These are phyloP conservation scores for Backusella parvicylindrica DNA, from an alignment of 192 early-diverging fungal species.

Conservation along the genomic window DNA sequence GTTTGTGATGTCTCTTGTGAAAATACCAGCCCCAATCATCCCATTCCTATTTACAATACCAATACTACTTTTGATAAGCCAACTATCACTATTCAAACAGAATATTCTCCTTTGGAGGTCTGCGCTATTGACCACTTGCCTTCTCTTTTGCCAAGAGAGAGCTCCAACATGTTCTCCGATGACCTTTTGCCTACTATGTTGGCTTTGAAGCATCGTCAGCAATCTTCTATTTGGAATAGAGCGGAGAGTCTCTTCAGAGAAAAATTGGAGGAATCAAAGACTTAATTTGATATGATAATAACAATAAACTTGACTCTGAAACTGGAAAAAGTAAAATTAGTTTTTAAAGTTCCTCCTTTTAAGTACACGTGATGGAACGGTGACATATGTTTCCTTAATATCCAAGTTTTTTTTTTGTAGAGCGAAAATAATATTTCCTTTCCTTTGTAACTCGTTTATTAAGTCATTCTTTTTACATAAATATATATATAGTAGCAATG, in stretches of 20 bases:
- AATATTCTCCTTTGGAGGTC: conserved; percentile 78
- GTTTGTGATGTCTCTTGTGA: conserved; percentile 96
- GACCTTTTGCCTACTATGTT: conserved; percentile 87
- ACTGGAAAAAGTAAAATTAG: no score
- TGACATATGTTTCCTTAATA: neutral
- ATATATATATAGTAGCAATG: neutral
- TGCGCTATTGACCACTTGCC: conserved; percentile 97
- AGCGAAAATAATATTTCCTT: neutral
- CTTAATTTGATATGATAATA: no score
- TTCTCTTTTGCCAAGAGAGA: conserved; percentile 88
- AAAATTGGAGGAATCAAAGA: conserved; percentile 75
- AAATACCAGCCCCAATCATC: conserved; percentile 96
- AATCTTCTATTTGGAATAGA: conserved; percentile 74
- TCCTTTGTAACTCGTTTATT: neutral
- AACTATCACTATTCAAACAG: conserved; percentile 67
- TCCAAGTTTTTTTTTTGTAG: neutral
- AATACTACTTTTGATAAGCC: conserved; percentile 96
- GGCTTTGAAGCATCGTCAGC: conserved; percentile 58
- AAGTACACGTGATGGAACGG: neutral
- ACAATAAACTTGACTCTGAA: no score
- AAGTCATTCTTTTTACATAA: neutral
- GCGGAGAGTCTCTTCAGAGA: conserved; percentile 84
- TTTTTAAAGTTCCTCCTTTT: neutral
- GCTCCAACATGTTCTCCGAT: conserved; percentile 79
- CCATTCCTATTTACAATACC: conserved; percentile 89